phyloP scores from a whole-genome alignment of 1,284 basidiomycete species.

The Boletus mariae region DNA sequence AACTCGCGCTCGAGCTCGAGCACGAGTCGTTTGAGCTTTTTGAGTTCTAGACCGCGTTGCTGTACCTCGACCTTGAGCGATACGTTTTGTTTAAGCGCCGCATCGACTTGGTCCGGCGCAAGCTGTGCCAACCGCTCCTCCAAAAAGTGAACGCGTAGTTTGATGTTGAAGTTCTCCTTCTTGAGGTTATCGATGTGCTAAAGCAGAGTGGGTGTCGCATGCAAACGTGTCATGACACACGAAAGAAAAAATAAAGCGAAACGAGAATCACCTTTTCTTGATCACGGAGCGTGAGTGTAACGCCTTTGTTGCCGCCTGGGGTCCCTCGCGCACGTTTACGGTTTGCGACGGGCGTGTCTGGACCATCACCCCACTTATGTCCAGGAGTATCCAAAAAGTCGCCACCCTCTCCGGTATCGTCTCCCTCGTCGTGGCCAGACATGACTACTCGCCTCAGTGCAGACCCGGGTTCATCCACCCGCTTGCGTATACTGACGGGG shows the following conservation, averaged over 20 bases:
- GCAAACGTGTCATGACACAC: not conserved
- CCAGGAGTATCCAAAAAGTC: slow-evolving; percentile 54
- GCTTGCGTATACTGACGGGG: slow-evolving; percentile 18
- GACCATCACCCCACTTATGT: slow-evolving; percentile 49
- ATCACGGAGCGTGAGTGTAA: slow-evolving; percentile 81
- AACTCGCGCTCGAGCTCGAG: slow-evolving; percentile 80
- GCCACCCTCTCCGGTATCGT: slow-evolving; percentile 37
- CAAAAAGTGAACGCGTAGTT: slow-evolving; percentile 89
- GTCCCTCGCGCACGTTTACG: slow-evolving; percentile 44
- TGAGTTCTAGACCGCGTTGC: slow-evolving; percentile 87
- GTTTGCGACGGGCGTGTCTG: slow-evolving; percentile 46
- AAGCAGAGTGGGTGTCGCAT: not conserved
- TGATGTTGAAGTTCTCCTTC: slow-evolving; percentile 94
- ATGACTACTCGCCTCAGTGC: slow-evolving; percentile 28
- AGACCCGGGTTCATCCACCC: slow-evolving; percentile 24
- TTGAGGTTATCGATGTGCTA: slow-evolving; percentile 92
- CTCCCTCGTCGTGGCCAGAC: slow-evolving; percentile 36
- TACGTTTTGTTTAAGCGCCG: slow-evolving; percentile 90
- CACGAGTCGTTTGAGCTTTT: slow-evolving; percentile 87
- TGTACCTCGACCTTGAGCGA: slow-evolving; percentile 92
- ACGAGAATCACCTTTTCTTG: slow-evolving; percentile 78
- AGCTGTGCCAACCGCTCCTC: slow-evolving; percentile 86
- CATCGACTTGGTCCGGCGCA: slow-evolving; percentile 89
- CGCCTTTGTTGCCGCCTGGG: slow-evolving; percentile 49
- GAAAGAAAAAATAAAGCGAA: not conserved